Conservation (phyloP, 176 grass and related monocot species). For the Oryza rufipogon region DNA sequence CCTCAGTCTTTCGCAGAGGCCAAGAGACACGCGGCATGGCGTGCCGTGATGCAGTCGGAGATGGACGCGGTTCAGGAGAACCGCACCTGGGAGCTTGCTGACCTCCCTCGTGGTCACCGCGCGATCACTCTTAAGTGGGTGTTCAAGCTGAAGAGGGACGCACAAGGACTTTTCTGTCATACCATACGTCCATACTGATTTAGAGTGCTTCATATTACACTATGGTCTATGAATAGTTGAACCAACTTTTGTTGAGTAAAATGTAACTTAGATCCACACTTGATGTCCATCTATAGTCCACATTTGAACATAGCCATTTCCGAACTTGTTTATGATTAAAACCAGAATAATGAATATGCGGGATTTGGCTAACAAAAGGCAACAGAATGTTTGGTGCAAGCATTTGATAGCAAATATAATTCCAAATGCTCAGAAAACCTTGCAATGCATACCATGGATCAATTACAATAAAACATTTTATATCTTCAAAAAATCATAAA, state of each 20-base stretch:
- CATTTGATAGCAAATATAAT: background rate
- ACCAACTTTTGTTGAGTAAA: background rate
- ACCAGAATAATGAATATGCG: background rate
- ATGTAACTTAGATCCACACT: background rate
- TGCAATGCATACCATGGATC: background rate
- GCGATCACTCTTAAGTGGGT: too few species aligned
- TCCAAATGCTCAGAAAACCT: background rate
- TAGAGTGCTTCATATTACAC: background rate
- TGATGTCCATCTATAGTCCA: background rate
- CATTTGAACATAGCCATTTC: background rate
- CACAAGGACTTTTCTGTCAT: too few species aligned
- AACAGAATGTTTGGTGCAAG: background rate
- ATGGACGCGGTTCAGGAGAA: too few species aligned
- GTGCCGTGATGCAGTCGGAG: too few species aligned
- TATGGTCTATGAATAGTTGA: background rate
- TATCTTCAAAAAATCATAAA: background rate
- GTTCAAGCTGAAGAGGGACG: too few species aligned
- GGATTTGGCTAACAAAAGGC: background rate
- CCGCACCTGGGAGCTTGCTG: too few species aligned
- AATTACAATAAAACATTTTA: background rate
- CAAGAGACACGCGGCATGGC: too few species aligned
- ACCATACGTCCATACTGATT: background rate
- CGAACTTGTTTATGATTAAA: background rate
- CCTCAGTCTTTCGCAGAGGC: too few species aligned
- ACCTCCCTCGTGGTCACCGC: too few species aligned